These are phyloP conservation scores for Salvia rosmarinus DNA, from an alignment of 257 asterid genomes.

Conservation along the genomic window DNA sequence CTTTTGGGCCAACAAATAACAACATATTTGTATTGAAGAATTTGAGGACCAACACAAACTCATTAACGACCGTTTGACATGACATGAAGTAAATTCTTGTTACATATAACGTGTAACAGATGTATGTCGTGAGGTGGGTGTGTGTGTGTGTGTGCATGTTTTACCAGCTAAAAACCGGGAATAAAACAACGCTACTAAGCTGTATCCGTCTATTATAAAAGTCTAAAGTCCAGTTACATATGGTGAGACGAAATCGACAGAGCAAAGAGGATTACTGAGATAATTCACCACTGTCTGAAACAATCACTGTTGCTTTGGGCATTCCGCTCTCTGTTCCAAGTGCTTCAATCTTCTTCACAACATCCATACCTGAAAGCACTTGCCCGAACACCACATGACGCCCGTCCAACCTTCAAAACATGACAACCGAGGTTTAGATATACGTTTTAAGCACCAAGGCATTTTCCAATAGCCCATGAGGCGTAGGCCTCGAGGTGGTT, in stretches of 20 bases:
- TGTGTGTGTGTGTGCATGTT: not conserved
- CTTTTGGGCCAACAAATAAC: too few relatives aligned
- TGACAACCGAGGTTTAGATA: too few relatives aligned
- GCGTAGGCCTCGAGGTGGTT: too few relatives aligned
- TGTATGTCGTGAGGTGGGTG: not conserved
- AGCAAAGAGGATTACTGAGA: slow-evolving; percentile 33
- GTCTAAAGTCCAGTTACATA: too few relatives aligned
- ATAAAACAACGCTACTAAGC: not conserved
- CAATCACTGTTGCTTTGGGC: slow-evolving; percentile 59
- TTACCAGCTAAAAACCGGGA: slow-evolving; percentile 3
- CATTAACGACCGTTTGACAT: not conserved
- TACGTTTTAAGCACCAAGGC: too few relatives aligned
- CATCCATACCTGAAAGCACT: slow-evolving; percentile 90
- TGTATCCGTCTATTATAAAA: too few relatives aligned
- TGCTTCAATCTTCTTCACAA: slow-evolving; percentile 69
- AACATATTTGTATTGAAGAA: not conserved
- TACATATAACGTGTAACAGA: not conserved
- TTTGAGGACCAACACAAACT: too few relatives aligned
- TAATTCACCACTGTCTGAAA: slow-evolving; percentile 75
- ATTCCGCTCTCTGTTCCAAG: slow-evolving; percentile 64
- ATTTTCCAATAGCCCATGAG: too few relatives aligned
- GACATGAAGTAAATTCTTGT: not conserved
- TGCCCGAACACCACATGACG: slow-evolving; percentile 91
- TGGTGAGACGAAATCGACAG: not conserved
- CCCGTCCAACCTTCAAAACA: slow-evolving; percentile 76